Percentiles rank a stretch among this genome's conserved stretches.
Evolutionary conservation across 73 alveolate species (phyloP).

Genomic region (Tetrahymena thermophila): DNA sequence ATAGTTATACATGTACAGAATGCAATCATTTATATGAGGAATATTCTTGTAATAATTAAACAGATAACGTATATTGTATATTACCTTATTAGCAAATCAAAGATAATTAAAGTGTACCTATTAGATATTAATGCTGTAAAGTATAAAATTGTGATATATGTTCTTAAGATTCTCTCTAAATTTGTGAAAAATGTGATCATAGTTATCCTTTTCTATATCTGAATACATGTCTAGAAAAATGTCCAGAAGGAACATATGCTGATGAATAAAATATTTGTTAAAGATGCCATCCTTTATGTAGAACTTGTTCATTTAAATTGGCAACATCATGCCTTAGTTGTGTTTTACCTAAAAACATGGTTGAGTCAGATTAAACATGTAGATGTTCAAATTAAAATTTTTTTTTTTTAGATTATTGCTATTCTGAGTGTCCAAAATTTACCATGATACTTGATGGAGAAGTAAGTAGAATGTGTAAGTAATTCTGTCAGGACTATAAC

Average conservation of each 20-base stretch:
- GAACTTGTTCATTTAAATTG: neutral
- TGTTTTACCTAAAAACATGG: neutral
- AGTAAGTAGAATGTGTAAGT: neutral
- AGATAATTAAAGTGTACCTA: too few relatives aligned
- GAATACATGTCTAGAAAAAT: neutral
- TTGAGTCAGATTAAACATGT: neutral
- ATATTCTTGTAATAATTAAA: neutral
- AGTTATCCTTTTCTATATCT: neutral
- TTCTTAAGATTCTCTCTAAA: too few relatives aligned
- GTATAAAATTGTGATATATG: too few relatives aligned
- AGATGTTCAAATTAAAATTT: neutral
- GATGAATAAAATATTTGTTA: neutral
- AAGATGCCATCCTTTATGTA: neutral
- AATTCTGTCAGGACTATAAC: neutral
- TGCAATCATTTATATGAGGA: neutral
- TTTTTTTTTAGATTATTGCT: neutral
- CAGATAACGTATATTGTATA: neutral
- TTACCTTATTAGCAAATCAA: neutral
- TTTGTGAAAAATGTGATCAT: neutral
- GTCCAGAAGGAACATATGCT: neutral
- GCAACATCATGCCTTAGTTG: neutral
- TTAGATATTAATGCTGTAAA: too few relatives aligned
- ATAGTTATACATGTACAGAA: neutral
- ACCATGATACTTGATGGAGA: neutral
- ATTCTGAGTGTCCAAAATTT: neutral